phyloP scores from a whole-genome alignment of 345 rosid genomes.

The Fremontodendron californicum region DNA sequence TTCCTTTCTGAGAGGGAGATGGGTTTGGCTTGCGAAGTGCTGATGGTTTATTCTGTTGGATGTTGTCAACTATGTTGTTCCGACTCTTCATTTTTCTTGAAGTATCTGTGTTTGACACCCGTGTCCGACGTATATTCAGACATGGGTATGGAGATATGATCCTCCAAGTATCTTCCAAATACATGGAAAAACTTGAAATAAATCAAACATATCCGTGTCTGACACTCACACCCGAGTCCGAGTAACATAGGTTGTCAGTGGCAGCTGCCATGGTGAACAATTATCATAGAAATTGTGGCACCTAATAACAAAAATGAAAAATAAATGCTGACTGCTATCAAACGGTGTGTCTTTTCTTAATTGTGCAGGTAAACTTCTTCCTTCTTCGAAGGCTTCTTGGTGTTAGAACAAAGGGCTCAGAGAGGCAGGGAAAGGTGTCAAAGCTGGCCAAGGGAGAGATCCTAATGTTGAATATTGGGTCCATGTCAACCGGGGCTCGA shows the following conservation, averaged over 20 bases:
- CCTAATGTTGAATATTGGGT: conserved; percentile 89
- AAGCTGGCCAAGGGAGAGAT: conserved; percentile 90
- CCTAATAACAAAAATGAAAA: not conserved
- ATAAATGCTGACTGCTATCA: not conserved
- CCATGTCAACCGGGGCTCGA: conserved; percentile 94
- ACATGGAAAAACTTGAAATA: too few species aligned
- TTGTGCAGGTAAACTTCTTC: conserved; percentile 74
- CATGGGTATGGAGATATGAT: too few species aligned
- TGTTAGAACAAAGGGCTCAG: conserved; percentile 88
- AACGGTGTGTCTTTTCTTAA: not conserved
- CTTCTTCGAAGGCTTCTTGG: conserved; percentile 82
- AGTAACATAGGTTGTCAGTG: too few species aligned
- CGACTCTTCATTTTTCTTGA: too few species aligned
- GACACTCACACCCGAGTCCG: too few species aligned
- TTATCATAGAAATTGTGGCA: not conserved
- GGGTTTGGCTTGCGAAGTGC: not conserved
- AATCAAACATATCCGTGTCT: too few species aligned
- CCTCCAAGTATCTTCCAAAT: too few species aligned
- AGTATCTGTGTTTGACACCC: too few species aligned
- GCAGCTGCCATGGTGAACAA: not conserved
- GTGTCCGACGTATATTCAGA: too few species aligned
- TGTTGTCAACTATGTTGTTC: too few species aligned
- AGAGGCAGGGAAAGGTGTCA: conserved; percentile 87
- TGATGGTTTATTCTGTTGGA: conserved; percentile 2
- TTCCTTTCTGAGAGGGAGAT: not conserved